Conservation (phyloP, 441 rosid species). For the Euphorbia schlechtendalii region DNA sequence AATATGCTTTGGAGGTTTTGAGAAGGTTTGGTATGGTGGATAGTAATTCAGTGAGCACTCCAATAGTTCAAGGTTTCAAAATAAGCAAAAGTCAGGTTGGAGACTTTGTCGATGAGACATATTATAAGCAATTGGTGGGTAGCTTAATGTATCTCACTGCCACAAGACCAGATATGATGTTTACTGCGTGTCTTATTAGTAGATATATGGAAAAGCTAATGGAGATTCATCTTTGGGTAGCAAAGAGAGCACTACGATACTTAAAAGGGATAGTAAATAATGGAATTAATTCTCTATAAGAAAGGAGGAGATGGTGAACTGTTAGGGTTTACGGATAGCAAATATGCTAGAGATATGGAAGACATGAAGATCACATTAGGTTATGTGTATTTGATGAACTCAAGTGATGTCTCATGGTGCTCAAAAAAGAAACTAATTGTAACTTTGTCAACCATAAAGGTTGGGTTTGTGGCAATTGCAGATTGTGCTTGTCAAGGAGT, state of each 20-base stretch:
- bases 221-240: no score
- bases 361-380: not conserved
- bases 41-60: not conserved
- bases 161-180: no score
- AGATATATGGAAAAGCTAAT: no score
- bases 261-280: not conserved
- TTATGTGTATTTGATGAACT: not conserved
- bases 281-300: not conserved
- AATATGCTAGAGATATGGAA: not conserved
- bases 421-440: not conserved
- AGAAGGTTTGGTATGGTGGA: not conserved
- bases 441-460: not conserved
- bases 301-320: not conserved
- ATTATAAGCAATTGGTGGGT: not conserved
- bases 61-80: not conserved
- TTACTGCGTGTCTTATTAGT: no score
- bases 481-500: constrained; percentile 22
- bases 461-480: not conserved
- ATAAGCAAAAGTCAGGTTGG: not conserved
- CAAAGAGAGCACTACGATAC: not conserved
- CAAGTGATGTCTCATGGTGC: no score
- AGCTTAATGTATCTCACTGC: not conserved
- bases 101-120: not conserved
- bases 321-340: not conserved
- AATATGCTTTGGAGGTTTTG: not conserved